phyloP scores from a whole-genome alignment of 2,329 filamentous ascomycete species.

The Penicillium sp. region DNA sequence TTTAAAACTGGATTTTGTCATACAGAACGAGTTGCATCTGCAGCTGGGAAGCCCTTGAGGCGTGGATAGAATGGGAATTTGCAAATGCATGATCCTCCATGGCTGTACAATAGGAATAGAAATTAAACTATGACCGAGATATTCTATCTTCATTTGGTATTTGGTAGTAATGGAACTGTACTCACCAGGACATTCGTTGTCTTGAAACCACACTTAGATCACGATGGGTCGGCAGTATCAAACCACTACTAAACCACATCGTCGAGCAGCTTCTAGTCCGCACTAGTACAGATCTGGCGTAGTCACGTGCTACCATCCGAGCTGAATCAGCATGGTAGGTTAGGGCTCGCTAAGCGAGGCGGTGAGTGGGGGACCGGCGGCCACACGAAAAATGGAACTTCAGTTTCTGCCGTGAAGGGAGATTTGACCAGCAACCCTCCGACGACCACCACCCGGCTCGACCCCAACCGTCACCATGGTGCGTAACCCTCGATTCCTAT shows the following conservation, averaged over 20 bases:
- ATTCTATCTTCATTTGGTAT: background rate
- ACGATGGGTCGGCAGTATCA: background rate
- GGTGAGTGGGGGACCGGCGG: constrained; percentile 34
- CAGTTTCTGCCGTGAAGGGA: constrained; percentile 35
- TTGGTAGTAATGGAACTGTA: no score
- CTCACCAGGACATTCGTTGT: no score
- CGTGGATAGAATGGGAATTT: constrained; percentile 2
- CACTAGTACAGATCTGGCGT: background rate
- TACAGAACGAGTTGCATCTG: background rate
- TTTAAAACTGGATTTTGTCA: constrained; percentile 11
- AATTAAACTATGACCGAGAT: background rate
- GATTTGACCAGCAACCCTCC: constrained; percentile 46
- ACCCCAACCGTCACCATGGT: constrained; percentile 53
- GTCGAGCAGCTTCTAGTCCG: background rate
- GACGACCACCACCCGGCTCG: constrained; percentile 46
- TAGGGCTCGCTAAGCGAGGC: constrained; percentile 46
- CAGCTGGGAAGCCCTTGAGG: constrained; percentile 1
- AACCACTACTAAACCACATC: background rate
- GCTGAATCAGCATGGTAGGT: constrained; percentile 21
- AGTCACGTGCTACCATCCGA: background rate
- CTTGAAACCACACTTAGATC: no score
- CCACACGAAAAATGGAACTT: constrained; percentile 43
- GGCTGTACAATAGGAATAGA: constrained; percentile 22
- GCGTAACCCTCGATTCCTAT: constrained; percentile 28
- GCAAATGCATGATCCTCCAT: constrained; percentile 9